Evolutionary conservation across 169 alveolate species (phyloP).

Genomic region (Eimeria necatrix): DNA sequence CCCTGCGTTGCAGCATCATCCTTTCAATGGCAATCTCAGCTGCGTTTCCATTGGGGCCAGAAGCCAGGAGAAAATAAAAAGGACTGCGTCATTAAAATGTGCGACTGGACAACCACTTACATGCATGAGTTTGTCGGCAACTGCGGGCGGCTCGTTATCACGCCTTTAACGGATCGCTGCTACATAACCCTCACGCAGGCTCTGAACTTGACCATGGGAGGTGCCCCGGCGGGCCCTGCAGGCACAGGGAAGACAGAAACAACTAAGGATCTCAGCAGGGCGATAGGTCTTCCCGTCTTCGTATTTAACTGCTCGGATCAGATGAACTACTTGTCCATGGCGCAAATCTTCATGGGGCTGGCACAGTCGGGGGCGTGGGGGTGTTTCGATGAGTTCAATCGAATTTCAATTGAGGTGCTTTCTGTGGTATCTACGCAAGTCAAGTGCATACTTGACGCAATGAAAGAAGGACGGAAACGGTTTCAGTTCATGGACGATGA

Average conservation of each 20-base stretch:
- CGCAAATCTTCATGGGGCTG: slow-evolving; percentile 95
- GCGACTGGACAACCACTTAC: slow-evolving; percentile 95
- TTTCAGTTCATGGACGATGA: slow-evolving; percentile 83
- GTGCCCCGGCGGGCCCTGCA: slow-evolving; percentile 98
- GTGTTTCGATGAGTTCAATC: slow-evolving; percentile 97
- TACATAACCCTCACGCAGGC: slow-evolving; percentile 96
- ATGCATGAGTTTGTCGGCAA: slow-evolving; percentile 98
- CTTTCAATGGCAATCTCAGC: slow-evolving; percentile 97
- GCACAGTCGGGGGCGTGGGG: slow-evolving; percentile 97
- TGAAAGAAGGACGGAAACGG: slow-evolving; percentile 64
- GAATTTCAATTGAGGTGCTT: slow-evolving; percentile 95
- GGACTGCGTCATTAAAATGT: slow-evolving; percentile 94
- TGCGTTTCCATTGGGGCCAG: slow-evolving; percentile 93
- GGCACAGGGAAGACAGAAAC: slow-evolving; percentile 99
- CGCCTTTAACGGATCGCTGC: slow-evolving; percentile 97
- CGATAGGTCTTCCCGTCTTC: slow-evolving; percentile 96
- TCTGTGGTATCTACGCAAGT: slow-evolving; percentile 96
- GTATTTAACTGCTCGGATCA: slow-evolving; percentile 97
- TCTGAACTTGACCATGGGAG: slow-evolving; percentile 95
- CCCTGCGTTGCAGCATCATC: slow-evolving; percentile 85
- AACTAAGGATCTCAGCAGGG: slow-evolving; percentile 96
- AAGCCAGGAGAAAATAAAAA: slow-evolving; percentile 83
- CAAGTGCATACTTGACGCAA: slow-evolving; percentile 62
- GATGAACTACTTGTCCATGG: slow-evolving; percentile 97
- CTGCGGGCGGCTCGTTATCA: slow-evolving; percentile 96